A percentile compares a stretch with the other conserved stretches of the same genome.
phyloP scores from a whole-genome alignment of 2,329 filamentous ascomycete genomes.

The Curvularia sp. region DNA sequence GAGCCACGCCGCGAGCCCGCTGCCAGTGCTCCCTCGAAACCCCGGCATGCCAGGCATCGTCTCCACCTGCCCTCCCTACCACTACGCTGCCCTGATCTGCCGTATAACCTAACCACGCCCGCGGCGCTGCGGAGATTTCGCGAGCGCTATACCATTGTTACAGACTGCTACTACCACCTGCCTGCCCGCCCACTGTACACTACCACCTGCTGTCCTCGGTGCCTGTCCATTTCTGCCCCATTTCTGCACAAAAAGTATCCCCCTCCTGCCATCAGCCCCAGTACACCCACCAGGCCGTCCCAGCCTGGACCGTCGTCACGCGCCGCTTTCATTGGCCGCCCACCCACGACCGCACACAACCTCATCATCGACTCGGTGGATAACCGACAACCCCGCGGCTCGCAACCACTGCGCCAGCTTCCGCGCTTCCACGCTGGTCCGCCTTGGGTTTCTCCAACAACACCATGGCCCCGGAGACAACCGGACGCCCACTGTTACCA shows the following conservation, averaged over 20 bases:
- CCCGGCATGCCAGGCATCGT: slow-evolving; percentile 44
- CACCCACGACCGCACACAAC: slow-evolving; percentile 31
- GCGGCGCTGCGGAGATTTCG: slow-evolving; percentile 47
- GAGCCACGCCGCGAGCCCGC: slow-evolving; percentile 46
- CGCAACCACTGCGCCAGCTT: slow-evolving; percentile 30
- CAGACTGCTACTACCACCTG: background rate
- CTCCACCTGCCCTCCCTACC: slow-evolving; percentile 44
- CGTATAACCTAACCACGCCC: slow-evolving; percentile 45
- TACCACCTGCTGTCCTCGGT: slow-evolving; percentile 11
- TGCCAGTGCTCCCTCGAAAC: slow-evolving; percentile 28
- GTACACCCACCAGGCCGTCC: slow-evolving; percentile 14
- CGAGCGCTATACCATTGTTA: slow-evolving; percentile 35
- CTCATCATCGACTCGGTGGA: slow-evolving; percentile 34
- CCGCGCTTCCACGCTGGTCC: slow-evolving; percentile 15
- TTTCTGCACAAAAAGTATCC: slow-evolving; percentile 1
- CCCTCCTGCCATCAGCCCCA: slow-evolving; percentile 3
- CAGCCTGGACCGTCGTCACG: slow-evolving; percentile 32
- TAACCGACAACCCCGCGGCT: slow-evolving; percentile 46
- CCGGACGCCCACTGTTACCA: slow-evolving; percentile 67
- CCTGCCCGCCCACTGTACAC: background rate
- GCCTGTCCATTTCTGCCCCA: slow-evolving; percentile 21
- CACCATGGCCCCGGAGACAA: slow-evolving; percentile 68
- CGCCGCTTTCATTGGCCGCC: slow-evolving; percentile 37
- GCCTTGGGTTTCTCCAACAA: slow-evolving; percentile 16
- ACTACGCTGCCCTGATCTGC: slow-evolving; percentile 38